A percentile compares a stretch with the other conserved stretches of the same genome.
Conservation (phyloP, 129 eudicot genomes). For the Centella asiatica region DNA sequence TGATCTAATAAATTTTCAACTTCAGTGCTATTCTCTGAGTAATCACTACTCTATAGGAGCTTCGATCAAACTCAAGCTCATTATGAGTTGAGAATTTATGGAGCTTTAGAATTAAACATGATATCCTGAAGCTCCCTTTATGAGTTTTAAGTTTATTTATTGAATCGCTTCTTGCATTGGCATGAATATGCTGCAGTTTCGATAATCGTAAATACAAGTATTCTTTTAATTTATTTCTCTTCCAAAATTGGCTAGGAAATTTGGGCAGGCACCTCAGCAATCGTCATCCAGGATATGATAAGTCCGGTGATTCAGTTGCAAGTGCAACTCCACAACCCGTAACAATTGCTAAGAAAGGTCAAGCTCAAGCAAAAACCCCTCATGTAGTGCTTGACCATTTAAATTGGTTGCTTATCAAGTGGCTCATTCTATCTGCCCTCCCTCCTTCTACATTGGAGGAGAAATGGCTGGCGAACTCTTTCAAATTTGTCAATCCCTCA, state of each 20-base stretch:
- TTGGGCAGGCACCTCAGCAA: conserved; percentile 94
- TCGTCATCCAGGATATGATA: conserved; percentile 94
- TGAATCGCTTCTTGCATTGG: not conserved
- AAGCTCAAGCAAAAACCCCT: conserved; percentile 46
- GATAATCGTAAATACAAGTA: too few species aligned
- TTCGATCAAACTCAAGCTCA: not conserved
- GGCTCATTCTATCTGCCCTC: conserved; percentile 70
- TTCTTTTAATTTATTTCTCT: too few species aligned
- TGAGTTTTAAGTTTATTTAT: not conserved
- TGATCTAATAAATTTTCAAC: not conserved
- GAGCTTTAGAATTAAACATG: not conserved
- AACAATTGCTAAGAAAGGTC: conserved; percentile 55
- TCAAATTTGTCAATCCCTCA: conserved; percentile 62
- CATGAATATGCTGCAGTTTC: not conserved
- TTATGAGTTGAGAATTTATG: not conserved
- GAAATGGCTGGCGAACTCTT: conserved; percentile 63
- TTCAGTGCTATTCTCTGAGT: not conserved
- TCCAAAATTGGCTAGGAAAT: conserved; percentile 47
- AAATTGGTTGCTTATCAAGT: conserved; percentile 88
- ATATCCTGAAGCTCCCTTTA: not conserved
- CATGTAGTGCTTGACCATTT: conserved; percentile 69
- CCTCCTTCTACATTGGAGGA: conserved; percentile 69
- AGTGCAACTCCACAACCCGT: conserved; percentile 40
- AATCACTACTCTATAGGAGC: not conserved
- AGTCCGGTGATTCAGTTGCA: conserved; percentile 38